phyloP scores from a whole-genome alignment of 306 rosid genomes.

The Lathyrus tuberosus region DNA sequence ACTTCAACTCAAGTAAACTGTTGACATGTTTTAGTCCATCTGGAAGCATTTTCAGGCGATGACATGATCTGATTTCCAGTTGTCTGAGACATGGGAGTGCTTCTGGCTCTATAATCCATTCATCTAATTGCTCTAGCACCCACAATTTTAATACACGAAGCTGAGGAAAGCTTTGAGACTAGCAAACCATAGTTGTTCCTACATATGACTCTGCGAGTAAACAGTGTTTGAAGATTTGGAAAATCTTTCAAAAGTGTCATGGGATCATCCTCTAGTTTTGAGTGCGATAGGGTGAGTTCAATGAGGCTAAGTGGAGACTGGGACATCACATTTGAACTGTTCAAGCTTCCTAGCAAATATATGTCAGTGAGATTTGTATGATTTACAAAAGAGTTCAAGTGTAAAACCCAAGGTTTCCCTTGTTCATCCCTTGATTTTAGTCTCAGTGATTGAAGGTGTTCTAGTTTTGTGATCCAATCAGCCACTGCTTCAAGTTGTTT shows the following conservation, averaged over 20 bases:
- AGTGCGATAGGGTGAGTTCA: conserved; percentile 49
- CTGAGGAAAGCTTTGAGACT: conserved; percentile 35
- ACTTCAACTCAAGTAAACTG: conserved; percentile 42
- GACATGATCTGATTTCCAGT: conserved; percentile 47
- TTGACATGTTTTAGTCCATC: conserved; percentile 36
- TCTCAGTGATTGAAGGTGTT: conserved; percentile 33
- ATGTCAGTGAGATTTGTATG: conserved; percentile 25
- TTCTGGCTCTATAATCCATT: conserved; percentile 17
- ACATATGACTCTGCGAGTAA: conserved; percentile 40
- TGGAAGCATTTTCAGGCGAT: conserved; percentile 22
- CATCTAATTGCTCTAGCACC: conserved; percentile 35
- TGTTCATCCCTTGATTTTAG: conserved; percentile 40
- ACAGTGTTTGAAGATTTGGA: conserved; percentile 34
- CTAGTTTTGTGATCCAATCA: conserved; percentile 29
- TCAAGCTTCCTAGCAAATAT: conserved; percentile 36
- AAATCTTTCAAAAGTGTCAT: conserved; percentile 40
- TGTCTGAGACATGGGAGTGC: conserved; percentile 47
- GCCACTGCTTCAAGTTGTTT: conserved; percentile 32
- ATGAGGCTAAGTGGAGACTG: conserved; percentile 31
- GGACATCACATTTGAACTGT: neutral
- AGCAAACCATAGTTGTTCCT: conserved; percentile 24
- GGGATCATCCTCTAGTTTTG: conserved; percentile 38
- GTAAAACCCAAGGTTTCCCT: conserved; percentile 31
- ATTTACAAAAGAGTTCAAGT: conserved; percentile 1
- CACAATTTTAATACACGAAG: conserved; percentile 42